Conservation (phyloP, 345 rosid species). For the Salix purpurea region DNA sequence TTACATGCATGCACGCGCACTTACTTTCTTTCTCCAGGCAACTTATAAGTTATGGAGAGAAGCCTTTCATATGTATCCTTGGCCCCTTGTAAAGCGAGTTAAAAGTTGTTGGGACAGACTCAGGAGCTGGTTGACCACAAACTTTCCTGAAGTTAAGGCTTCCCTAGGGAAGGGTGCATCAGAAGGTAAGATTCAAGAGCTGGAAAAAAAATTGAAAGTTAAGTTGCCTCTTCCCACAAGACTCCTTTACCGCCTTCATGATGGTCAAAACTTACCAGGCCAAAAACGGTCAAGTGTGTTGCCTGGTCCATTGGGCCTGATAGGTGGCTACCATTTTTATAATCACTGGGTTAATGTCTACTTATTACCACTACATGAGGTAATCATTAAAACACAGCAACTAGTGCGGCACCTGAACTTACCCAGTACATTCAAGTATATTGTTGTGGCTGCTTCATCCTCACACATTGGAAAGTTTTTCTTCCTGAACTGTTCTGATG, state of each 20-base stretch:
- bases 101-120: constrained; percentile 73
- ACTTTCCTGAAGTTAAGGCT: constrained; percentile 67
- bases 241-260: constrained; percentile 71
- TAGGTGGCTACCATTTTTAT: constrained; percentile 71
- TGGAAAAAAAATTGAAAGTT: constrained; percentile 48
- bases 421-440: constrained; percentile 24
- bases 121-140: constrained; percentile 49
- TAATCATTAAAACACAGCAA: constrained; percentile 43
- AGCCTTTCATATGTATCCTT: constrained; percentile 71
- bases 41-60: constrained; percentile 69
- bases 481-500: constrained; percentile 70
- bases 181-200: constrained; percentile 51
- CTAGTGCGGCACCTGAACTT: constrained; percentile 18
- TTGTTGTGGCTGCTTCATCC: constrained; percentile 59
- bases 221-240: constrained; percentile 75
- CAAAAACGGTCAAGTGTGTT: background rate
- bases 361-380: constrained; percentile 48
- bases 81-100: constrained; percentile 70
- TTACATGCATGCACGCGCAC: background rate
- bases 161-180: constrained; percentile 74
- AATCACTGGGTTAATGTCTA: constrained; percentile 57
- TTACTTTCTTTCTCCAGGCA: constrained; percentile 26
- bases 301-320: constrained; percentile 43
- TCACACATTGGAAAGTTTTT: constrained; percentile 40
- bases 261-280: constrained; percentile 55